Base-by-base conservation (phyloP, 805 yeast genomes). In the Lipomyces kockii region DNA sequence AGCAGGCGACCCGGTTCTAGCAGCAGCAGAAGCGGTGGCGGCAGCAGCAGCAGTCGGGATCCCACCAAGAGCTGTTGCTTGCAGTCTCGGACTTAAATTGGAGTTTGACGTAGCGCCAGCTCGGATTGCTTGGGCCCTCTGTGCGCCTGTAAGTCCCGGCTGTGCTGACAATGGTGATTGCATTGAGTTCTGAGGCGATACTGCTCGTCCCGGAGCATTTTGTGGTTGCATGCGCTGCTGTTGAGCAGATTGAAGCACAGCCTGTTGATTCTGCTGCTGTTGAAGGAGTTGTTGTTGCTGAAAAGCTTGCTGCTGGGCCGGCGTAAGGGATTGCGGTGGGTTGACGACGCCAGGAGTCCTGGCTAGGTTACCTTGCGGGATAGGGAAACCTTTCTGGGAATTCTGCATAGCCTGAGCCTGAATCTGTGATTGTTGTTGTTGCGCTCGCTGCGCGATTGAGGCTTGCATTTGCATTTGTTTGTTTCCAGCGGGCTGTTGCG, bases 261-360 rank as follows among this genome's bases (percentile, higher is more conserved):
- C 49, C 9, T 59, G 65, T 17, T 35, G 65, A 46, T 61, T 66
- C 46, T 61, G 65, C 55, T 63, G 71, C 49, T 72, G 74, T 32
- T 35, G 62, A 27, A 46, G 62, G 6, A 58, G 58, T 59, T 70
- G 74, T 46, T 70, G 72, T 12, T 67, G 70, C 32, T 61, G 60
- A 6, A 65, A 61, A 12, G 68, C 55, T 37, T 63, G 68, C 57
- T 67, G 70, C 51, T 67, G 70, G 20, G 61, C 61, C 9, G 58
- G 71, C 12, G 65, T 68, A 56, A 63, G 49, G 52, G 53, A 58
- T 27, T 54, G 69, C 39, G 52, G 61, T 34, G 49, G 60, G 5
- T 37, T 37, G 39, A 37, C 14, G 5, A 37, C 39, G 39, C 39
- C 39, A n/a, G 62, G 39, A 35, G 55, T 46, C 22, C 58, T 25